phyloP scores from a whole-genome alignment of 495 filamentous ascomycete species.

The Pseudotulostoma volvatum region DNA sequence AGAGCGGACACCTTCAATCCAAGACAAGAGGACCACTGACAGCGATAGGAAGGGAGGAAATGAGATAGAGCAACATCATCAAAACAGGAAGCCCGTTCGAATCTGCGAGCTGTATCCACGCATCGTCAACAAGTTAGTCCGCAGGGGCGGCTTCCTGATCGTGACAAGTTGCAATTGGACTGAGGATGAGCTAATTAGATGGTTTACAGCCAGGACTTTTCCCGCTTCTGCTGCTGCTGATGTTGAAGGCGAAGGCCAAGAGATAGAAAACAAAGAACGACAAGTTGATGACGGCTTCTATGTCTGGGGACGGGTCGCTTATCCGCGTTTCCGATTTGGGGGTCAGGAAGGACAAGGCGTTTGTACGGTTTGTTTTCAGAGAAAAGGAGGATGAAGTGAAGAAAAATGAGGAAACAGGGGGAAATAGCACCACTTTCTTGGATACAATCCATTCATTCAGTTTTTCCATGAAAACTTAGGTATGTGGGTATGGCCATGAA shows the following conservation, averaged over 20 bases:
- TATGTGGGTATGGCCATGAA: too few species aligned
- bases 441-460: too few species aligned
- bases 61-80: not conserved
- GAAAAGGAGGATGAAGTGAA: too few species aligned
- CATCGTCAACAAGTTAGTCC: slow-evolving; percentile 47
- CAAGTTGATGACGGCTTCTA: slow-evolving; percentile 25
- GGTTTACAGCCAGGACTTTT: slow-evolving; percentile 43
- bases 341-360: slow-evolving; percentile 75
- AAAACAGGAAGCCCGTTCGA: slow-evolving; percentile 20
- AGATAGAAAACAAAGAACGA: slow-evolving; percentile 13
- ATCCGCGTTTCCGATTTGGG: slow-evolving; percentile 73
- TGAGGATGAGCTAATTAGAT: slow-evolving; percentile 60
- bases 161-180: slow-evolving; percentile 98
- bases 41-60: slow-evolving; percentile 11
- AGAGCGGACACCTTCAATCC: too few species aligned
- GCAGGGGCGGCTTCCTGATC: slow-evolving; percentile 52
- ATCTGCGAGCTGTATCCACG: slow-evolving; percentile 59
- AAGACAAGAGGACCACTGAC: too few species aligned
- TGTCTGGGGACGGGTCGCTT: slow-evolving; percentile 51
- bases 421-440: too few species aligned
- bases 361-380: slow-evolving; percentile 58
- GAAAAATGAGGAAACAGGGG: too few species aligned
- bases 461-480: too few species aligned
- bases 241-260: not conserved
- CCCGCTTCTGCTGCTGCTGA: too few species aligned